Evolutionary conservation across 805 yeast species (phyloP).

Genomic region (Pichia insulana): DNA sequence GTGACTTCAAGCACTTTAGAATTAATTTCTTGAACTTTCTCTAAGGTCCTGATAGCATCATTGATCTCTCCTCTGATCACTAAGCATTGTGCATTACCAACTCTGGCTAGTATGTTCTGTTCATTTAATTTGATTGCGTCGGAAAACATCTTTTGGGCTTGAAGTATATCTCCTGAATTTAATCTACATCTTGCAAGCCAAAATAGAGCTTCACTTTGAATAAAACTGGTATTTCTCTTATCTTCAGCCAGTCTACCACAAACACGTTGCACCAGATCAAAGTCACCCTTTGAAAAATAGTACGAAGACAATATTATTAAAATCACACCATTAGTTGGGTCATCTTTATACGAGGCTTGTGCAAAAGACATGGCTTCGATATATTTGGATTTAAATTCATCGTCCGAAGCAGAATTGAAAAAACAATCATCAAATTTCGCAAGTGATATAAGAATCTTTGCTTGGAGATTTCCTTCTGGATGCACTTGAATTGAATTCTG

Average conservation of each 20-base stretch:
- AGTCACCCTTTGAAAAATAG: constrained; percentile 60
- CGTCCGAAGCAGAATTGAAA: constrained; percentile 46
- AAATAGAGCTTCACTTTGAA: constrained; percentile 56
- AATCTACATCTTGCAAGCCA: constrained; percentile 84
- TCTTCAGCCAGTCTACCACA: constrained; percentile 40
- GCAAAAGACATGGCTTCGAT: constrained; percentile 45
- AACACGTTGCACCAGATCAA: constrained; percentile 47
- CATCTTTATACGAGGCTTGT: constrained; percentile 32
- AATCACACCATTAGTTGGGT: constrained; percentile 49
- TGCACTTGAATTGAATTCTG: constrained; percentile 63
- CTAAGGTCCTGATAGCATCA: constrained; percentile 83
- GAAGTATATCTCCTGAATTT: constrained; percentile 47
- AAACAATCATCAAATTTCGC: constrained; percentile 59
- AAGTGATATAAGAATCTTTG: constrained; percentile 56
- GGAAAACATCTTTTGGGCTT: constrained; percentile 64
- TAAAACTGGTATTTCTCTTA: constrained; percentile 30
- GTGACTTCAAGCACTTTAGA: constrained; percentile 67
- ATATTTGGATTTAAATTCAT: constrained; percentile 55
- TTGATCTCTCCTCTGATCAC: constrained; percentile 62
- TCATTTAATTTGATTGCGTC: constrained; percentile 62
- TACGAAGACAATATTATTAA: constrained; percentile 61
- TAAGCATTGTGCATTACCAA: constrained; percentile 84
- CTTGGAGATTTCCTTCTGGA: constrained; percentile 43
- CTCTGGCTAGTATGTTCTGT: constrained; percentile 55
- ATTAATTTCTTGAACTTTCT: constrained; percentile 54